Evolutionary conservation across 768 basidiomycete species (phyloP), one percentile per base, ranked within the genome.

Genomic region (Coprinellus micaceus): DNA sequence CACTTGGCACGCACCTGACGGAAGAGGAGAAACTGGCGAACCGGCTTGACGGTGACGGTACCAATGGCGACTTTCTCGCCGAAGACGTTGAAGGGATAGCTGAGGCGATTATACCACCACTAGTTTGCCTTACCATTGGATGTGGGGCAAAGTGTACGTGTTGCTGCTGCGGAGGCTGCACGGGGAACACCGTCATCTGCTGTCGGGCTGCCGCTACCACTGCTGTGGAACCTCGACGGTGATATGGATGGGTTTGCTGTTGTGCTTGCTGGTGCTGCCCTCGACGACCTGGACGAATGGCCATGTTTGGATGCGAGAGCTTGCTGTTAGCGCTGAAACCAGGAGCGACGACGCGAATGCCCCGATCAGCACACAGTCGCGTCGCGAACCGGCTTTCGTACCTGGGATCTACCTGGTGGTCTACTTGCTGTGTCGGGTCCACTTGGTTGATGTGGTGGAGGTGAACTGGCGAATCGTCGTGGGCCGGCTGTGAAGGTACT

Each of bases 81-180:
- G 68, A 63, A 21, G 60, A 62, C 21, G 56, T 41, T 25, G 64
- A 65, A 12, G 61, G 60, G 28, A 66, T 55, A 24, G 62, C 57
- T 43, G 69, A 66, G 43, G 66, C 60, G 21, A 53, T 52, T 26
- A 54, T 36, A 3, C 45, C 57, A 6, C 45, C 57, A 49, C 53
- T 53, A 15, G 12, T 40, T 37, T 49, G 52, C 21, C 52, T 43
- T 30, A 37, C 2, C 46, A 54, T 40, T 15, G 65, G 54, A 9
- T 67, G 57, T 55, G 58, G 61, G 36, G 64, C 61, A 57, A 69
- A 72, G 47, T 69, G 66, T 22, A 68, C 60, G 25, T 60, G 63
- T n/a, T 64, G 61, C 44, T 53, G 52, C 25, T 36, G 52, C 40
- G 56, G 52, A 51, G 40, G 48, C 40, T 56, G 55, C 10, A 50